Base-by-base conservation (phyloP, 2,329 filamentous ascomycete species). In the Mollisia scopiformis region DNA sequence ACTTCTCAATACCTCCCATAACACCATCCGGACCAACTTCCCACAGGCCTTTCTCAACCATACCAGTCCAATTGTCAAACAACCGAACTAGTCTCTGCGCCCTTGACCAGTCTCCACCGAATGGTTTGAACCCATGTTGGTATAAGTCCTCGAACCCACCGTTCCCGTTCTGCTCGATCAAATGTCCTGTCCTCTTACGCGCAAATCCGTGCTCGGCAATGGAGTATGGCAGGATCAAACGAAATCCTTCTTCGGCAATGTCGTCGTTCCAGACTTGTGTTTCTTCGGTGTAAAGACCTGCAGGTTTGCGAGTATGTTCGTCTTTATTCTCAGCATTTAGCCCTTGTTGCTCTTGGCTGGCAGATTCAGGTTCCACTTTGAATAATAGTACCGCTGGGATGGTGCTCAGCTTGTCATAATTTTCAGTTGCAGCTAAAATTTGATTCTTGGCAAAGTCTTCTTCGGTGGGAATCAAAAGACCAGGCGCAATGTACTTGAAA, bases 81-180 rank as follows among this genome's bases (percentile, higher is more conserved):
- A 61, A 46, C n/a, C 31, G 21, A 28, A 51, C 58, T 33, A 61
- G 28, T 25, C 61, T 39, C 21, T 63, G 61, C 6, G 53, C 53
- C 13, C 58, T 49, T 6, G n/a, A 31, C 49, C 46, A 56, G 10
- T 43, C n/a, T 43, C 39, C 39, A 47, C 54, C 46, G 35, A 64
- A 64, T n/a, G 54, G 58, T n/a, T 62, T 61, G 28, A 28, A 47
- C 2, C 55, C 51, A 21, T 65, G 53, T 39, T 62, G 57, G 59
- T 56, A 62, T 46, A 60, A 53, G 49, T 56, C 61, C 13, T 35
- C 23, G n/a, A 23, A 43, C 10, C n/a, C 2, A 19, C 4, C n/a
- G 10, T 43, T n/a, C 7, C 2, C 11, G 14, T 19, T 13, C 37
- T n/a, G 7, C 13, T 39, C 13, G 37, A 39, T 43, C 7, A 43